Base-by-base conservation (phyloP, 2,329 filamentous ascomycete genomes). In the Penicillium sp. region DNA sequence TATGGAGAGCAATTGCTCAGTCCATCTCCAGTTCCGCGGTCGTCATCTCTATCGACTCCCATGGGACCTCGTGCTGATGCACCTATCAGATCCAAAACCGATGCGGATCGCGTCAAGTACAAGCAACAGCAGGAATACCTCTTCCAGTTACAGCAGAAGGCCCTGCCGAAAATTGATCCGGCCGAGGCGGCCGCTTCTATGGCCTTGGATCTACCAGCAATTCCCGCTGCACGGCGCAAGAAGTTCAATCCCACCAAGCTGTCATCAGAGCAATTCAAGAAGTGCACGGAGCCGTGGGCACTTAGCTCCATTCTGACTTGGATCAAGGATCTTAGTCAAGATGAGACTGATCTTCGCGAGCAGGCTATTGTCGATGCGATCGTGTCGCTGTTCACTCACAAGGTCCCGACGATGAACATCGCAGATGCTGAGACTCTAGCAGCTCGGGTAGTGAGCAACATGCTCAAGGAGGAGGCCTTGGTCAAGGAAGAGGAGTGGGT, bases 351-450 rank as follows among this genome's bases (percentile, higher is more conserved):
- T 75, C 79, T 99, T 49, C 92, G 90, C 72, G 86, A 90, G 71
- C 90, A 92, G 70, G 88, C 90, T 1, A 88, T 99, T 54, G 89
- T 92, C 59, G 93, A 98, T 67, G 93, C 91, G 2, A 83, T 99
- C 43, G 88, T 96, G 43, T 90, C 88, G 34, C 81, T 99, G 6
- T 98, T 99, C 74, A 96, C 91, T 1, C 86, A 91, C 77, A 98
- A 97, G 76, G 92, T 99, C 0, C 93, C 95, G 0, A 99, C 92
- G 0, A 97, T 99, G 92, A 98, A 99, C 69, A 94, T 95, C 43
- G 93, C 94, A 5, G 96, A 99, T 80, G 95, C 95, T 0, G 95
- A 99, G 74, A 89, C 88, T 0, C 82, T 99, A 54, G 91, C 91
- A 62, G 85, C 86, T 59, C 87, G 86, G 42, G 90, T 96, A 0